A percentile compares a stretch with the other conserved stretches of the same genome.
These are phyloP conservation scores for Paecilomyces sp. DNA, from an alignment of 2,329 filamentous ascomycete genomes.

Conservation along the genomic window DNA sequence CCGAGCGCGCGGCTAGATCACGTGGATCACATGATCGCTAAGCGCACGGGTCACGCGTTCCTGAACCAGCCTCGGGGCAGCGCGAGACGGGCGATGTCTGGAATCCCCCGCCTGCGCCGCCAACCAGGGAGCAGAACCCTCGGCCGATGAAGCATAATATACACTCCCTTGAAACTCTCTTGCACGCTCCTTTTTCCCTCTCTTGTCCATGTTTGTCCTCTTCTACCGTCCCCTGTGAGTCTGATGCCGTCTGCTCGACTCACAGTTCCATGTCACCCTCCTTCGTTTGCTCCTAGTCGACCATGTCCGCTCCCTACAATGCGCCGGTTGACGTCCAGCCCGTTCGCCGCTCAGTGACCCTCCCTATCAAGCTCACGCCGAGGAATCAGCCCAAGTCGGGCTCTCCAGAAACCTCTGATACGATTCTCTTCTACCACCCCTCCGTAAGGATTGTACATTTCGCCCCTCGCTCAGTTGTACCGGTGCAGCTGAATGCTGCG, in stretches of 20 bases:
- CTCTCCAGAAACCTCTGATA: conserved; percentile 23
- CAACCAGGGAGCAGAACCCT: not conserved
- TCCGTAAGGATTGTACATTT: conserved; percentile 66
- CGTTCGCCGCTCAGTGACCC: conserved; percentile 28
- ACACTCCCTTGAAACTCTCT: not conserved
- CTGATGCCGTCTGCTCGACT: not conserved
- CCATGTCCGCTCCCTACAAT: conserved; percentile 25
- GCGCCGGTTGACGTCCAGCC: conserved; percentile 17
- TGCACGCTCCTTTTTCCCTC: not conserved
- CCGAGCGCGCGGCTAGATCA: not conserved
- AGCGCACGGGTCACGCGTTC: not conserved
- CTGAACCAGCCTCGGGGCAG: not conserved
- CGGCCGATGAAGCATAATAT: not conserved
- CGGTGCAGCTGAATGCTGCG: conserved; percentile 36
- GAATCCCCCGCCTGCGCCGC: not conserved
- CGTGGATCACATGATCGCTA: not conserved
- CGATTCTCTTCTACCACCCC: conserved; percentile 62
- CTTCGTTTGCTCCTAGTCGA: conserved; percentile 7
- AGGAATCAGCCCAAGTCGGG: conserved; percentile 20
- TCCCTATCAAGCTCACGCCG: conserved; percentile 27
- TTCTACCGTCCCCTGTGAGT: not conserved
- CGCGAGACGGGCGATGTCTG: not conserved
- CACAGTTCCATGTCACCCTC: conserved; percentile 2
- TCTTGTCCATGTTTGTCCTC: not conserved
- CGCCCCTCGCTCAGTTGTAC: conserved; percentile 29